Conservation (phyloP, 2,329 filamentous ascomycete genomes). For the Bisporella sp. region DNA sequence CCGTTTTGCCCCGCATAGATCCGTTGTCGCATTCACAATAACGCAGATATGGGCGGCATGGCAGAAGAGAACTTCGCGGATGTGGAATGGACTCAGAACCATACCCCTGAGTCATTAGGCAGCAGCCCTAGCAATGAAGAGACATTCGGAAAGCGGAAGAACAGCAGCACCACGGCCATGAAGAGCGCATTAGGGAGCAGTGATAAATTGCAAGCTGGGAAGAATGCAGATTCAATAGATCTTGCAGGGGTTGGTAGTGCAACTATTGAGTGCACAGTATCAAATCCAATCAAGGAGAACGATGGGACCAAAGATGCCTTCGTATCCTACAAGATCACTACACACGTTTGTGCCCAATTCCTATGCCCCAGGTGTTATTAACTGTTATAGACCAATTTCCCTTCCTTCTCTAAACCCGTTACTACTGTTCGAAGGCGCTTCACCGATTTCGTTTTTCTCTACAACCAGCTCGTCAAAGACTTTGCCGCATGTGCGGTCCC, state of each 20-base stretch:
- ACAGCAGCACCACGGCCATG: slow-evolving; percentile 7
- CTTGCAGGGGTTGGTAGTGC: slow-evolving; percentile 62
- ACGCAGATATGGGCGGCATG: not conserved
- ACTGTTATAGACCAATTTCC: slow-evolving; percentile 72
- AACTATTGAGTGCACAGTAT: slow-evolving; percentile 75
- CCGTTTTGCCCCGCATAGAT: not conserved
- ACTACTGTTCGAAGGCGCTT: slow-evolving; percentile 83
- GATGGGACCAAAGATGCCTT: slow-evolving; percentile 96
- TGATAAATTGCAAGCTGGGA: slow-evolving; percentile 23
- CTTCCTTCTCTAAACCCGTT: slow-evolving; percentile 77
- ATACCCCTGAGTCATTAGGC: not conserved
- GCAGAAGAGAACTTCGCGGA: not conserved
- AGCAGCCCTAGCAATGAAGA: not conserved
- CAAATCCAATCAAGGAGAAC: slow-evolving; percentile 84
- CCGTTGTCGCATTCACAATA: not conserved
- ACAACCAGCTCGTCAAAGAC: slow-evolving; percentile 80
- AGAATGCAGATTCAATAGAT: slow-evolving; percentile 37
- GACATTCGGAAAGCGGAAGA: slow-evolving; percentile 7
- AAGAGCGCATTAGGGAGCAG: slow-evolving; percentile 8
- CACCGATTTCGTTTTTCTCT: slow-evolving; percentile 96
- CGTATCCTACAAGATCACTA: slow-evolving; percentile 91
- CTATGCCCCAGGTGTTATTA: slow-evolving; percentile 7
- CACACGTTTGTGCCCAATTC: slow-evolving; percentile 53
- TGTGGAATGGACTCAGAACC: not conserved
- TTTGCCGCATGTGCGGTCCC: slow-evolving; percentile 90